These are phyloP conservation scores for Plenodomus tracheiphilus DNA, from an alignment of 2,329 filamentous ascomycete genomes.

Conservation along the genomic window DNA sequence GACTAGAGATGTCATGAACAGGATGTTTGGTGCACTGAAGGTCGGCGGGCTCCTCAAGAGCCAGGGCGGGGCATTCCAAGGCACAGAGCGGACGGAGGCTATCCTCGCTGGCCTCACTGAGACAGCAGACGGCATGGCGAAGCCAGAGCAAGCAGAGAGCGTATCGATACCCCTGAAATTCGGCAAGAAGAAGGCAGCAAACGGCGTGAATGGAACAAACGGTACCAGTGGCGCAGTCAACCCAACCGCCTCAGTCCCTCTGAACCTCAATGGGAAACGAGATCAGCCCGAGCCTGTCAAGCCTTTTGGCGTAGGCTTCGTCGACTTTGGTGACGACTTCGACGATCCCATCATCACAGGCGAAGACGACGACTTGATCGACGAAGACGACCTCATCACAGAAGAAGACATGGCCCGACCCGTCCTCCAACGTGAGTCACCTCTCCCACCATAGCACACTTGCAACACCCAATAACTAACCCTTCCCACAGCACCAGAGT, in stretches of 20 bases:
- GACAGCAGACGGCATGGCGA: conserved; percentile 68
- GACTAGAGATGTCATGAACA: conserved; percentile 67
- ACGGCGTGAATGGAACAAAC: conserved; percentile 25
- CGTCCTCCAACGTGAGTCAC: conserved; percentile 74
- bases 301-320: conserved; percentile 45
- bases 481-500: conserved; percentile 69
- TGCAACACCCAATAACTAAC: conserved; percentile 7
- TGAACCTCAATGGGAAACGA: conserved; percentile 48
- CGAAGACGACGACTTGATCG: conserved; percentile 82
- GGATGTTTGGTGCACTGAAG: conserved; percentile 71
- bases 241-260: conserved; percentile 43
- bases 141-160: conserved; percentile 65
- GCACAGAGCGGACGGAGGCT: conserved; percentile 70
- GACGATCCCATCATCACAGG: conserved; percentile 56
- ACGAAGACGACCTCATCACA: conserved; percentile 84
- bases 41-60: conserved; percentile 68
- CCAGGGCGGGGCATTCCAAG: conserved; percentile 65
- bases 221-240: conserved; percentile 28
- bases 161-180: conserved; percentile 66
- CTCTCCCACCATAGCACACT: neutral
- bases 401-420: conserved; percentile 81
- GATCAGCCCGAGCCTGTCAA: conserved; percentile 45
- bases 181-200: conserved; percentile 61
- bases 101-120: conserved; percentile 79
- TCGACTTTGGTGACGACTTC: conserved; percentile 69